Base-by-base conservation (phyloP, 208 protist species). In the Leishmania tarentolae region DNA sequence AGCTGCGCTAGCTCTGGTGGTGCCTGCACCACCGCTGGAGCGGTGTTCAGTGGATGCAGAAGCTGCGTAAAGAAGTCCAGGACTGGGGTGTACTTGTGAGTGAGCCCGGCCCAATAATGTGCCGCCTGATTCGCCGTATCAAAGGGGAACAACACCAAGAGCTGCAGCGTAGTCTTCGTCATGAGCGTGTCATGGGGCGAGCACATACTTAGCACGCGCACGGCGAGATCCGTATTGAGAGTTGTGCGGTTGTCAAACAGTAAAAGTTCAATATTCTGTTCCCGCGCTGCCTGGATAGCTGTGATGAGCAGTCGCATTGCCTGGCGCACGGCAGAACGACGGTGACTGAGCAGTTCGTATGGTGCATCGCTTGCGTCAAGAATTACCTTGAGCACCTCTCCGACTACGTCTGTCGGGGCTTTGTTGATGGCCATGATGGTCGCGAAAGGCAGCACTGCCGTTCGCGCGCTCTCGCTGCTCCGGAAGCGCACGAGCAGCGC, bases 221-320 rank as follows among this genome's bases (percentile, higher is more conserved):
- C 82, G 46, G 87, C 91, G 35, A 97, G 87, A 44, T 88, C 86
- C 21, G 78, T 87, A 76, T 89, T 95, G 50, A 90, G 88, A 28
- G 83, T 83, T 24, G 92, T 94, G 70, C 92, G 88, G 13, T 90
- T 87, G 86, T 94, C 92, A 82, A 97, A 97, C 37, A 90, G 86
- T 78, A 95, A 88, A 52, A 91, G 57, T 47, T 94, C 86, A 13
- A 94, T 63, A 65, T 81, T 71, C 68, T 94, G 92, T 57, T 93
- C 86, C 53, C 83, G 63, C 76, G 87, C 87, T 3, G 91, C 76
- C 6, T 81, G 82, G 63, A 95, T 92, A 7, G 94, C 88, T 13
- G 88, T 90, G 69, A 86, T 87, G 72, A 97, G 80, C 17, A 97
- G 85, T 13, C 75, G 83, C 61, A 97, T 76, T 56, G 91, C 94